These are phyloP conservation scores for Aspergillus neotritici DNA, from an alignment of 2,329 filamentous ascomycete species.

Conservation along the genomic window DNA sequence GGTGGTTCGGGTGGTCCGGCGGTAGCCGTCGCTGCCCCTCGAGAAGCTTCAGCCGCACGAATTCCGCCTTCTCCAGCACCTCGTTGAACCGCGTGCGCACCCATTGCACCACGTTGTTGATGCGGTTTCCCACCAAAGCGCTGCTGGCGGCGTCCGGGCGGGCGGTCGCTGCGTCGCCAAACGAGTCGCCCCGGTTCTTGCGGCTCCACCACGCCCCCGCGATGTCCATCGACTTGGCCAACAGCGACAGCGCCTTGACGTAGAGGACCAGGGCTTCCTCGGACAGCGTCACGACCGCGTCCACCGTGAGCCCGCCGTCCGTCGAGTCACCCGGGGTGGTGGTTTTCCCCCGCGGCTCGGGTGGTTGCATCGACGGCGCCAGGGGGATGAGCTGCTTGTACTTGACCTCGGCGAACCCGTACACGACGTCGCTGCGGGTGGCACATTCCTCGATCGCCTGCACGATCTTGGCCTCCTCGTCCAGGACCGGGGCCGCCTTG, in stretches of 20 bases:
- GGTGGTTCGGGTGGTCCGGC: constrained; percentile 77
- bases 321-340: constrained; percentile 47
- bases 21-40: constrained; percentile 82
- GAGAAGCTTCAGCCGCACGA: constrained; percentile 81
- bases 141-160: constrained; percentile 43
- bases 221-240: constrained; percentile 94
- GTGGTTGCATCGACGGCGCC: constrained; percentile 58
- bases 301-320: constrained; percentile 72
- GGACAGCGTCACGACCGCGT: constrained; percentile 79
- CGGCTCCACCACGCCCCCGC: constrained; percentile 86
- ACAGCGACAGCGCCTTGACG: constrained; percentile 82
- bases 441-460: constrained; percentile 86
- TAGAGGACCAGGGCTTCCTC: constrained; percentile 95
- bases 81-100: constrained; percentile 92
- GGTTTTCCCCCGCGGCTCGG: constrained; percentile 26
- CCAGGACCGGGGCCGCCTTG: constrained; percentile 55
- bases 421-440: constrained; percentile 90
- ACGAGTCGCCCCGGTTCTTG: constrained; percentile 62
- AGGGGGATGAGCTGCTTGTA: constrained; percentile 93
- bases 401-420: constrained; percentile 96
- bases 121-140: constrained; percentile 57
- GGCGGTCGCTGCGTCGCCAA: constrained; percentile 40
- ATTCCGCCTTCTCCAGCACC: constrained; percentile 89
- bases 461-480: constrained; percentile 74
- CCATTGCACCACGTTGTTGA: constrained; percentile 95